Conservation (phyloP, 805 yeast genomes). For the Candida parachauliodes region DNA sequence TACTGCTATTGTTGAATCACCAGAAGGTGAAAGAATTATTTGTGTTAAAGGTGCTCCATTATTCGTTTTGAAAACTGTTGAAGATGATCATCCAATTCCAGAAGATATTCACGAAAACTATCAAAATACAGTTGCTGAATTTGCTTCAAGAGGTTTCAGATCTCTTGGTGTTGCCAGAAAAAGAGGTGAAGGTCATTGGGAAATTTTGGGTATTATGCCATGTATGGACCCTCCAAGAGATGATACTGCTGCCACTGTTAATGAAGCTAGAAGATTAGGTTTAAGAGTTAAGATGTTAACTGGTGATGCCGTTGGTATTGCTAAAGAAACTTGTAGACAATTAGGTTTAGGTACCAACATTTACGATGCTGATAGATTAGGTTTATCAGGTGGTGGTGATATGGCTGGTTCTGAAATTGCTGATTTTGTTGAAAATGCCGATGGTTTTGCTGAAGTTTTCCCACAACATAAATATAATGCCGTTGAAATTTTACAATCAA, state of each 20-base stretch:
- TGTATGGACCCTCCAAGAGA: conserved; percentile 99
- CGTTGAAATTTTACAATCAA: conserved; percentile 89
- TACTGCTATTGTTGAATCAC: conserved; percentile 91
- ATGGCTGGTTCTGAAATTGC: conserved; percentile 97
- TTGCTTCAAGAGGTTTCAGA: conserved; percentile 97
- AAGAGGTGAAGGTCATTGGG: conserved; percentile 99
- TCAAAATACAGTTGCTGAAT: conserved; percentile 96
- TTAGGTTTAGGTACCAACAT: conserved; percentile 95
- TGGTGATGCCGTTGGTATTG: conserved; percentile 99
- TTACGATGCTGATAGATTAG: conserved; percentile 94
- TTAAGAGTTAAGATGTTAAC: conserved; percentile 96
- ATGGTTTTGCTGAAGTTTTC: conserved; percentile 98
- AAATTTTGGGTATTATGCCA: conserved; percentile 96
- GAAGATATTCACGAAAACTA: conserved; percentile 91
- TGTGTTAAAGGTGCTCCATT: conserved; percentile 99
- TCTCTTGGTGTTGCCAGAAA: conserved; percentile 98
- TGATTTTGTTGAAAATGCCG: conserved; percentile 96
- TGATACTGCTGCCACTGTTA: conserved; percentile 92
- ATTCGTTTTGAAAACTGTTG: conserved; percentile 93
- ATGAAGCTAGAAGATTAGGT: conserved; percentile 89
- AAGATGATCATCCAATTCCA: conserved; percentile 94
- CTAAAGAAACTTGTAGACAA: conserved; percentile 97
- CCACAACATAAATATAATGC: conserved; percentile 97
- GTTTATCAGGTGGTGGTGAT: conserved; percentile 91
- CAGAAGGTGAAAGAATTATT: conserved; percentile 90